These are phyloP conservation scores for Phaseolus lunatus DNA, from an alignment of 306 rosid species.

Conservation along the genomic window DNA sequence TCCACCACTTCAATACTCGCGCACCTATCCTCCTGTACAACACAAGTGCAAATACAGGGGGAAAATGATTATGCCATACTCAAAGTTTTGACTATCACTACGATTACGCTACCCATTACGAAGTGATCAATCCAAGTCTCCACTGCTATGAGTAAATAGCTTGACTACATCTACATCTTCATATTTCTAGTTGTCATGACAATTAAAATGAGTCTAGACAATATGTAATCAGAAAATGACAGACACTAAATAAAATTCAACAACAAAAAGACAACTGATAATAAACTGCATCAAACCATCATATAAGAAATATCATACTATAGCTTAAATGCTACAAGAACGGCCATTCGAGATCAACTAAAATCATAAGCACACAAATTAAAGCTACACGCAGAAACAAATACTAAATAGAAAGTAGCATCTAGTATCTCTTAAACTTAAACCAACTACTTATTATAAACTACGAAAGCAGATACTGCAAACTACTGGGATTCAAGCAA, in stretches of 20 bases:
- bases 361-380: conserved; percentile 69
- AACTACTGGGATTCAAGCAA: conserved; percentile 95
- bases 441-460: conserved; percentile 87
- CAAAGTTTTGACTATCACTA: conserved; percentile 95
- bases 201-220: conserved; percentile 54
- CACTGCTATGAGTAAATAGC: conserved; percentile 79
- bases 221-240: conserved; percentile 39
- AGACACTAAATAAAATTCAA: conserved; percentile 10
- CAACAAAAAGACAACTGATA: conserved; percentile 45
- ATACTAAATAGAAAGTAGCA: conserved; percentile 70
- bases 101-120: conserved; percentile 86
- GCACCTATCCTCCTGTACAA: conserved; percentile 99
- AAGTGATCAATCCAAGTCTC: conserved; percentile 77
- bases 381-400: conserved; percentile 79
- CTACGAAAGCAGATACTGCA: conserved; percentile 86
- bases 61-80: conserved; percentile 98
- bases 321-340: conserved; percentile 71
- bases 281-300: conserved; percentile 66
- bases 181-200: conserved; percentile 61
- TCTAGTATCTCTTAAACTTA: conserved; percentile 72
- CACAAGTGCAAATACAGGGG: conserved; percentile 99
- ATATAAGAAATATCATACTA: conserved; percentile 59
- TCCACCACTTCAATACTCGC: conserved; percentile 70
- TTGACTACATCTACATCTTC: conserved; percentile 72
- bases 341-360: conserved; percentile 62